These are phyloP conservation scores for Amaranthus cruentus DNA, from an alignment of 148 eudicot species.

Conservation along the genomic window DNA sequence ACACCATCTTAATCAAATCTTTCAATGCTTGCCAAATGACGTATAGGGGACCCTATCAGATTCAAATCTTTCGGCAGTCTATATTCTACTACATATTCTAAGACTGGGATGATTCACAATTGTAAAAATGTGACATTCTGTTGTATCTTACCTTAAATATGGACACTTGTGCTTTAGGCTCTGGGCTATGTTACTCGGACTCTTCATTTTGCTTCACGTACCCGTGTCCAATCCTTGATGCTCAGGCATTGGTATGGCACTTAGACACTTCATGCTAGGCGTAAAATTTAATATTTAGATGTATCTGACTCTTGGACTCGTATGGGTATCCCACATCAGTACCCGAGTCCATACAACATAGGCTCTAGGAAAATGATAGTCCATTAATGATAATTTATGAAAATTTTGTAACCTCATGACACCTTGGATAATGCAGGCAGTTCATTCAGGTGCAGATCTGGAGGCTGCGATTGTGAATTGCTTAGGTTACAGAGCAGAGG, in stretches of 20 bases:
- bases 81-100: not conserved
- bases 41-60: not conserved
- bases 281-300: no score
- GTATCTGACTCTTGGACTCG: no score
- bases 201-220: no score
- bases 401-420: not conserved
- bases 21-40: not conserved
- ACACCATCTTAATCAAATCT: constrained; percentile 6
- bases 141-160: not conserved
- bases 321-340: no score
- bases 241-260: no score
- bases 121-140: not conserved
- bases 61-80: no score
- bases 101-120: not conserved
- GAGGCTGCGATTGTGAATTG: constrained; percentile 85
- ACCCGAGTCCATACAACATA: no score
- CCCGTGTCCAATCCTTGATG: no score
- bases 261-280: no score
- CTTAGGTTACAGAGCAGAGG: constrained; percentile 89
- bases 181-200: no score
- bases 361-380: no score
- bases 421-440: constrained; percentile 58
- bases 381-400: no score
- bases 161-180: not conserved
- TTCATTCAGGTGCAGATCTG: constrained; percentile 99